Conservation (phyloP, 2,329 filamentous ascomycete genomes). For the Rugonectria rugulosa region DNA sequence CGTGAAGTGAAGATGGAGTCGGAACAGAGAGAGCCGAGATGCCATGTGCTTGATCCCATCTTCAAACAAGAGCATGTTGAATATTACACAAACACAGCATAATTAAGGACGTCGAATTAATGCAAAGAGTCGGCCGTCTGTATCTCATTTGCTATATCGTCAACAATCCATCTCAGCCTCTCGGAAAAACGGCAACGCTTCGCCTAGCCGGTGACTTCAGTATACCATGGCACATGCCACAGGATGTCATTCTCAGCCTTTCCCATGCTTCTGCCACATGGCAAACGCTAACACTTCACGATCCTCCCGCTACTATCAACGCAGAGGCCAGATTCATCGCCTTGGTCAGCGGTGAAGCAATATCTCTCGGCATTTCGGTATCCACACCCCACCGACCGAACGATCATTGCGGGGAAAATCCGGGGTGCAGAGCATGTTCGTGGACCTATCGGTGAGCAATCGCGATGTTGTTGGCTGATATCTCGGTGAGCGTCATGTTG, state of each 20-base stretch:
- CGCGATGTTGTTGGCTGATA: not conserved
- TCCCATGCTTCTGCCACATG: not conserved
- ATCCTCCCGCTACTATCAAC: not conserved
- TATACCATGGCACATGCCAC: not conserved
- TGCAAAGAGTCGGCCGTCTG: too few species aligned
- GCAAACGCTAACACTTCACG: not conserved
- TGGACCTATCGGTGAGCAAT: not conserved
- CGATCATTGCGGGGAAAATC: constrained; percentile 35
- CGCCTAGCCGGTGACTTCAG: not conserved
- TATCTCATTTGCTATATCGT: not conserved
- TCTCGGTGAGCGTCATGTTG: too few species aligned
- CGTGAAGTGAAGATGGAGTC: not conserved
- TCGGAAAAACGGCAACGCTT: constrained; percentile 8
- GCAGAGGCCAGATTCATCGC: not conserved
- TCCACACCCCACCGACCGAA: constrained; percentile 28
- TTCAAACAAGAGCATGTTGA: too few species aligned
- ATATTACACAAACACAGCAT: too few species aligned
- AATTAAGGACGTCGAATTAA: too few species aligned
- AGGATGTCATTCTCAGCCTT: not conserved
- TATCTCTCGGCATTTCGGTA: not conserved
- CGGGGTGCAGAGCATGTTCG: constrained; percentile 32
- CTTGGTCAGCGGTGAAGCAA: constrained; percentile 3
- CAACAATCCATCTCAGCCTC: not conserved
- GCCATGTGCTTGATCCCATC: not conserved
- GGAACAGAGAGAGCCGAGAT: not conserved